Base-by-base conservation (phyloP, 441 rosid species). In the Adansonia grandidieri region DNA sequence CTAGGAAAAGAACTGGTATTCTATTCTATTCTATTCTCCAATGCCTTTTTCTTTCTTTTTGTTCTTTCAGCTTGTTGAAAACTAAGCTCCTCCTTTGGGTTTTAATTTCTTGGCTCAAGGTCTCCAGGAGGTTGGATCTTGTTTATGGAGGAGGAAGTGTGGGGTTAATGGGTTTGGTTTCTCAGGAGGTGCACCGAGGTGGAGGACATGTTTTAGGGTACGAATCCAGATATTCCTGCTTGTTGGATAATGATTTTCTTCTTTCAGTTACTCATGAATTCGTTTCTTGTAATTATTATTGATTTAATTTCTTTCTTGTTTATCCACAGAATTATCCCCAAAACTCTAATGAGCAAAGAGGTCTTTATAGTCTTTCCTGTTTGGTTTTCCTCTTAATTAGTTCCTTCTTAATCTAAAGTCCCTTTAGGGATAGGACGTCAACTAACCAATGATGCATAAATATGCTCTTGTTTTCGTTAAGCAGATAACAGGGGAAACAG, bases 71-170 rank as follows among this genome's bases (percentile, higher is more conserved):
- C 47, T 51, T 7, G 22, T 5, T 11, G 6, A 3, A 8, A 15
- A 24, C 5, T 37, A 37, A 37, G 42, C 54, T 65, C 50, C 54
- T 48, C 20, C 42, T 28, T 61, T 11, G 17, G 61, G 22, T 9
- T 54, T 74, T 44, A 22, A 6, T 10, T 20, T 67, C 9, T 42
- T 13, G 11, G 13, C 22, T 53, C 37, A 71, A 90, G 93, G 89
- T 90, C n/a, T 78, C 85, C 66, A 83, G 88, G 78, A 84, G 82
- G 73, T 77, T 88, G 81, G 91, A 86, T 77, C 86, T 90, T 75
- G 93, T 90, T 28, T 90, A 90, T 56, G 93, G 93, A 19, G 93
- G 93, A 79, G 92, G 93, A 78, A 88, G 93, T 70, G 67, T 90
- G 56, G 93, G 93, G 11, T 78, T 90, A 75, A 90, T 90, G 93